These are phyloP conservation scores for Boletellus ananas DNA, from an alignment of 768 basidiomycete genomes.

Conservation along the genomic window DNA sequence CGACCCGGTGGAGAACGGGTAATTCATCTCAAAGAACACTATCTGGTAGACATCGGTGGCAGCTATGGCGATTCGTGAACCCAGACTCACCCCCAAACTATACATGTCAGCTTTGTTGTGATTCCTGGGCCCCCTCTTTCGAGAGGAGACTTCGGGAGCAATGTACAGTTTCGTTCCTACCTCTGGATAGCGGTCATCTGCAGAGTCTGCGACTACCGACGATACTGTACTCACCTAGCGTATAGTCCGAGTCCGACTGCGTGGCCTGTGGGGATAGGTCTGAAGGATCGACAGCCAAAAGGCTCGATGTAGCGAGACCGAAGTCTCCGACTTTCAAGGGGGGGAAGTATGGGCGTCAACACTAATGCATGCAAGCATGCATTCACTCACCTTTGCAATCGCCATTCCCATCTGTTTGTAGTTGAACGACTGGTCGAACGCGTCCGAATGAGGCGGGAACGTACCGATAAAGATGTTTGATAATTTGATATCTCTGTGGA, in stretches of 20 bases:
- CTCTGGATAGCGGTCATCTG: slow-evolving; percentile 41
- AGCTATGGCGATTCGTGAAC: neutral
- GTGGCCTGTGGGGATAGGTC: slow-evolving; percentile 50
- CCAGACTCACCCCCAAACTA: slow-evolving; percentile 72
- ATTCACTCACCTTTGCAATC: slow-evolving; percentile 65
- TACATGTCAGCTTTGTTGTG: slow-evolving; percentile 93
- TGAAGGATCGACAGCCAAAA: slow-evolving; percentile 74
- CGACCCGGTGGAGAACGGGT: slow-evolving; percentile 71
- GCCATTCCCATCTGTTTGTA: slow-evolving; percentile 62
- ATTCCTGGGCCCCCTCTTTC: slow-evolving; percentile 60
- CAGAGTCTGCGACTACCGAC: neutral
- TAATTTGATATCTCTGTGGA: slow-evolving; percentile 87
- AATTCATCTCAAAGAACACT: slow-evolving; percentile 98
- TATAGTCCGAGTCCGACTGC: slow-evolving; percentile 63
- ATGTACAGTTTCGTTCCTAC: slow-evolving; percentile 92
- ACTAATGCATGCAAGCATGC: neutral
- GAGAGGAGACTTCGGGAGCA: slow-evolving; percentile 81
- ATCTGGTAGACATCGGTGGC: slow-evolving; percentile 46
- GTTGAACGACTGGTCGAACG: neutral
- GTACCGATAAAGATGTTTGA: slow-evolving; percentile 92
- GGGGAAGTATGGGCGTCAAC: neutral
- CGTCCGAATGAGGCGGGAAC: slow-evolving; percentile 13
- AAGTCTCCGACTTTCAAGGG: slow-evolving; percentile 76
- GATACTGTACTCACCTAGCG: slow-evolving; percentile 48
- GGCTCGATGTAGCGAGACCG: slow-evolving; percentile 80